phyloP scores from a whole-genome alignment of 2,329 filamentous ascomycete genomes.

The Dendrostoma leiphaemia region DNA sequence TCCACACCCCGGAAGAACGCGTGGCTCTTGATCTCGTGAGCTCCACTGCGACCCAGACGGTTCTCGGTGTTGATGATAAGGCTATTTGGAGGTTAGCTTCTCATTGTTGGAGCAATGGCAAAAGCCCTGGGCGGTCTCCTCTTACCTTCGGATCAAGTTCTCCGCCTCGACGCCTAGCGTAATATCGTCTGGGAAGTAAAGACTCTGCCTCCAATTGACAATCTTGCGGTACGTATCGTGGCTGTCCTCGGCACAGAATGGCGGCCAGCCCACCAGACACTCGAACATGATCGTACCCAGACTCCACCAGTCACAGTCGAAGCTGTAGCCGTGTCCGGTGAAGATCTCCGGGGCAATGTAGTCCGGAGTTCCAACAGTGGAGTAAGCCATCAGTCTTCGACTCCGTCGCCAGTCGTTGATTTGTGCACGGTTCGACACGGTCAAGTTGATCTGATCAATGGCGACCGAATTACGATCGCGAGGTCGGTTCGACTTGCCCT shows the following conservation, averaged over 20 bases:
- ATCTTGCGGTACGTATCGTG: conserved; percentile 99
- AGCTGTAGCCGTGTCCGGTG: conserved; percentile 92
- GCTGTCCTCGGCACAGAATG: conserved; percentile 96
- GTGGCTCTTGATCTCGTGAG: conserved; percentile 89
- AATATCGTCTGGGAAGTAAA: conserved; percentile 89
- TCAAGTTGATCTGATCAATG: conserved; percentile 96
- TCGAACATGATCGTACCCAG: conserved; percentile 99
- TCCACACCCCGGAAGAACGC: conserved; percentile 96
- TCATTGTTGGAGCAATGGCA: background rate
- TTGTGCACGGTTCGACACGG: conserved; percentile 93
- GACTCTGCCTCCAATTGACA: conserved; percentile 92
- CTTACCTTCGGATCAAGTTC: conserved; percentile 85
- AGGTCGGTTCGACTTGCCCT: conserved; percentile 70
- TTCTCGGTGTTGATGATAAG: conserved; percentile 93
- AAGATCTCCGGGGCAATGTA: conserved; percentile 99
- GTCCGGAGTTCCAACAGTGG: conserved; percentile 95
- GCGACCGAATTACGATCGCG: conserved; percentile 90
- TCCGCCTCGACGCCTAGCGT: conserved; percentile 85
- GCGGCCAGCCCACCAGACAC: conserved; percentile 96
- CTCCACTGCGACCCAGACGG: conserved; percentile 82
- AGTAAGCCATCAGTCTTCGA: conserved; percentile 93
- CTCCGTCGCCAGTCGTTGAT: conserved; percentile 99
- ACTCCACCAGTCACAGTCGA: conserved; percentile 99
- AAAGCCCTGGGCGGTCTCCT: background rate
- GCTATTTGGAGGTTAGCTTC: conserved; percentile 42